These are phyloP conservation scores for Ophiostoma sp. DNA, from an alignment of 2,329 filamentous ascomycete genomes.

Conservation along the genomic window DNA sequence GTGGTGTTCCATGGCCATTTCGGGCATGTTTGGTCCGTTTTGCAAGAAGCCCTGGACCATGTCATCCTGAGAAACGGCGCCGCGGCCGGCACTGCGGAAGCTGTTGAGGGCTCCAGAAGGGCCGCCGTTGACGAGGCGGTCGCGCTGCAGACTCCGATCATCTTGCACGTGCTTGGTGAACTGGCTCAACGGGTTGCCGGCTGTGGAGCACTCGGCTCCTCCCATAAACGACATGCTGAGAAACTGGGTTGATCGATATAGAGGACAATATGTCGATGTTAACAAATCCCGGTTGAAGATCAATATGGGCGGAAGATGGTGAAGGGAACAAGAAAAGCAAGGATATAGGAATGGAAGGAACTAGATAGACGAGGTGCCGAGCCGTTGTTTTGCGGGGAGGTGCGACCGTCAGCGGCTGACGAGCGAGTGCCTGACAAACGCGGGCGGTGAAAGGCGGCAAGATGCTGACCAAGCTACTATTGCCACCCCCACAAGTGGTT, in stretches of 20 bases:
- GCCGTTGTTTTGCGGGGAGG: slow-evolving; percentile 9
- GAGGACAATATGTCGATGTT: background rate
- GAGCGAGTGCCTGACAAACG: slow-evolving; percentile 10
- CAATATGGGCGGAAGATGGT: background rate
- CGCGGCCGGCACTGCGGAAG: slow-evolving; percentile 67
- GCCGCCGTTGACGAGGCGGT: slow-evolving; percentile 64
- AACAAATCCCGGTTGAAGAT: no score
- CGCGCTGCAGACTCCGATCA: slow-evolving; percentile 90
- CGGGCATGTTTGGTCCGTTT: slow-evolving; percentile 58
- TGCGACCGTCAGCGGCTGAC: background rate
- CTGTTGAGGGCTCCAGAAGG: slow-evolving; percentile 49
- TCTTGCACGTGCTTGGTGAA: slow-evolving; percentile 96
- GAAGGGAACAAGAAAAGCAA: background rate
- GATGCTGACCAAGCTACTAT: slow-evolving; percentile 13
- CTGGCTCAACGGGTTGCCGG: slow-evolving; percentile 91
- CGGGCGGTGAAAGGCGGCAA: slow-evolving; percentile 20
- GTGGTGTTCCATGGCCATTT: slow-evolving; percentile 48
- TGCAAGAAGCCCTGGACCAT: slow-evolving; percentile 94
- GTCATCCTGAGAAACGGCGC: slow-evolving; percentile 69
- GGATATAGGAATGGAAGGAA: background rate
- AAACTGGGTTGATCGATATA: background rate
- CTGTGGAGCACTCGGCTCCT: slow-evolving; percentile 93
- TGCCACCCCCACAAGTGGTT: slow-evolving; percentile 14
- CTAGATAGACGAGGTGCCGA: background rate
- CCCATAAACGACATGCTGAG: slow-evolving; percentile 85